Evolutionary conservation across 345 rosid genomes (phyloP).

Genomic region (Luvunga scandens): DNA sequence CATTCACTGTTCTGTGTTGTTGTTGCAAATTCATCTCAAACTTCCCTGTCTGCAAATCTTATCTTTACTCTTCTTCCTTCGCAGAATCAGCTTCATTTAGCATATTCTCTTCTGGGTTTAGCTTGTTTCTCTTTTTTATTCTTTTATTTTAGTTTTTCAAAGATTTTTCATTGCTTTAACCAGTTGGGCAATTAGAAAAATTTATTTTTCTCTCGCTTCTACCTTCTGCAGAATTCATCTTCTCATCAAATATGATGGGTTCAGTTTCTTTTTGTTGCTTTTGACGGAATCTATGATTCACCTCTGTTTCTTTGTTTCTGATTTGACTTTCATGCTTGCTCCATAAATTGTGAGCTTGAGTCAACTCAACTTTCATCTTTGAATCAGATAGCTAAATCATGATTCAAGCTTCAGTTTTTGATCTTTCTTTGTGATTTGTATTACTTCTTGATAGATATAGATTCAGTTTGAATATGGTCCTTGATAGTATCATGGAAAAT

Average conservation of each 20-base stretch:
- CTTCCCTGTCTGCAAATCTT: background rate
- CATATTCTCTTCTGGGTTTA: conserved; percentile 9
- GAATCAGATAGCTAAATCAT: background rate
- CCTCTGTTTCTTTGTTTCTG: background rate
- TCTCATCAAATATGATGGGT: background rate
- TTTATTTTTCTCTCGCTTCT: background rate
- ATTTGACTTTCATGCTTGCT: background rate
- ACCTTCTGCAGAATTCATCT: background rate
- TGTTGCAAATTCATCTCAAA: background rate
- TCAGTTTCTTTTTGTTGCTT: background rate
- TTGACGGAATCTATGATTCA: background rate
- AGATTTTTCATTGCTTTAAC: background rate
- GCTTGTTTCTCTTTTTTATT: background rate
- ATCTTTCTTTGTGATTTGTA: background rate
- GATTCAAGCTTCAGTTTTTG: background rate
- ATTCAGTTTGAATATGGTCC: background rate
- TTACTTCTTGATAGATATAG: background rate
- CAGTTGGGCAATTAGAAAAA: background rate
- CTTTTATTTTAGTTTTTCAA: background rate
- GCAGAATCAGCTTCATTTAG: background rate
- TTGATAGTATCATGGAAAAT: conserved; percentile 27
- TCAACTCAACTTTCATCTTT: background rate
- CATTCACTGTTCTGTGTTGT: background rate
- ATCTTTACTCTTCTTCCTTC: background rate
- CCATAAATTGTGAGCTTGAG: background rate